These are phyloP conservation scores for Sphagnum tenellum DNA, from an alignment of 225 moss, liverwort and hornwort genomes.

Conservation along the genomic window DNA sequence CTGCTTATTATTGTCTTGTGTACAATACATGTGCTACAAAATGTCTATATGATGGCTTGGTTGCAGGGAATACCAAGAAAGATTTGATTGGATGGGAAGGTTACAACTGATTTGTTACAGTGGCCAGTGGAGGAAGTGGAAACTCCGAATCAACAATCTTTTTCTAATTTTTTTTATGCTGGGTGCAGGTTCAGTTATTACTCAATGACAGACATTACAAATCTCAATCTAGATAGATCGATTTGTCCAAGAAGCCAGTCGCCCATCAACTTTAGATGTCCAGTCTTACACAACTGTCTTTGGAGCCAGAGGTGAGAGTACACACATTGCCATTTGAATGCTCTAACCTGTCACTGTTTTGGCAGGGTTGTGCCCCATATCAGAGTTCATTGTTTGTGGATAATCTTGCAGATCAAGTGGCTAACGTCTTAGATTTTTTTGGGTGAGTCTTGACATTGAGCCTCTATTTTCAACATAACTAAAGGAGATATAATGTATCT, in stretches of 20 bases:
- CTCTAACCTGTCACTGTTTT: too few species aligned
- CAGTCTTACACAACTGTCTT: too few species aligned
- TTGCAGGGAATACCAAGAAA: conserved; percentile 39
- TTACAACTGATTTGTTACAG: too few species aligned
- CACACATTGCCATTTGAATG: too few species aligned
- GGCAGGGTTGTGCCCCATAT: conserved; percentile 21
- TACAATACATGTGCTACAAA: neutral
- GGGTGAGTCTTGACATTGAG: conserved; percentile 15
- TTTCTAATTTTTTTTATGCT: conserved; percentile 19
- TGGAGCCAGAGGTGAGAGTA: too few species aligned
- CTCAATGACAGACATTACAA: too few species aligned
- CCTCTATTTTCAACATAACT: too few species aligned
- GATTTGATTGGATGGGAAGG: conserved; percentile 36
- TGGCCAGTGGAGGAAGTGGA: too few species aligned
- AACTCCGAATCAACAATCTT: conserved; percentile 15
- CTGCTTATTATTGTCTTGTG: neutral
- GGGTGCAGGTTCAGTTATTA: conserved; percentile 13
- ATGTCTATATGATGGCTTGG: neutral
- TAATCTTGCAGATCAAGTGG: conserved; percentile 82
- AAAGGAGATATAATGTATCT: too few species aligned
- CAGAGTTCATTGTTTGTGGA: conserved; percentile 45
- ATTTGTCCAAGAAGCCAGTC: too few species aligned
- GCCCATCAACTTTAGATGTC: too few species aligned
- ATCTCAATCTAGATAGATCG: too few species aligned
- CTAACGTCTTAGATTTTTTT: conserved; percentile 81